Conservation (phyloP, 805 yeast species). For the Alloascoidea hylecoeti region DNA sequence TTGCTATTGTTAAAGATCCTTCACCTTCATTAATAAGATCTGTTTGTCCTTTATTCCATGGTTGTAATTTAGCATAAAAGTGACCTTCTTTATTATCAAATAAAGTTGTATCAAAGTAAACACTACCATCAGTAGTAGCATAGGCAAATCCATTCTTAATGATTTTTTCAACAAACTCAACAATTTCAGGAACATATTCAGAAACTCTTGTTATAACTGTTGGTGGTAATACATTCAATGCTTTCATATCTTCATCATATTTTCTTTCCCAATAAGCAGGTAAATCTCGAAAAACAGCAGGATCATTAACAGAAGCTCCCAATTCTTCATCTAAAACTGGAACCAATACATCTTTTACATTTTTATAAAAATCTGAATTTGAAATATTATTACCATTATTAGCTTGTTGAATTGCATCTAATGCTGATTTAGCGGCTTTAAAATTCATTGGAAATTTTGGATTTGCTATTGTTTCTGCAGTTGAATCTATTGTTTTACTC, state of each 20-base stretch:
- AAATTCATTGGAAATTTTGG: constrained; percentile 87
- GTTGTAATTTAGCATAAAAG: constrained; percentile 90
- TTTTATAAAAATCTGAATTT: constrained; percentile 25
- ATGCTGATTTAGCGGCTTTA: constrained; percentile 44
- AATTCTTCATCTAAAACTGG: constrained; percentile 55
- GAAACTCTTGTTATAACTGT: constrained; percentile 86
- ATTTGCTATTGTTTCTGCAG: constrained; percentile 33
- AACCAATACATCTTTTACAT: constrained; percentile 64
- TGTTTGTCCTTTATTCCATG: constrained; percentile 90
- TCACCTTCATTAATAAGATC: constrained; percentile 89
- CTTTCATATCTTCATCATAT: constrained; percentile 75
- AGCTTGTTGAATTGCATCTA: constrained; percentile 24
- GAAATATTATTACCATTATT: constrained; percentile 9
- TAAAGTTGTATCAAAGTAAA: constrained; percentile 81
- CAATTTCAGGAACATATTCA: constrained; percentile 89
- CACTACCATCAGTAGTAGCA: constrained; percentile 74
- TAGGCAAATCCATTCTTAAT: constrained; percentile 77
- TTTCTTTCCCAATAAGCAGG: constrained; percentile 85
- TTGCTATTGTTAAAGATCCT: constrained; percentile 55
- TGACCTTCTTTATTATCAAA: constrained; percentile 66
- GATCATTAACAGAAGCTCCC: constrained; percentile 75
- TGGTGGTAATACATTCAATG: constrained; percentile 74
- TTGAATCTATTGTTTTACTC: constrained; percentile 33
- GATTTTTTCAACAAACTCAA: constrained; percentile 62
- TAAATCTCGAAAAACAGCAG: constrained; percentile 63